phyloP scores from a whole-genome alignment of 148 eudicot genomes.

The Gaultheria prostrata region DNA sequence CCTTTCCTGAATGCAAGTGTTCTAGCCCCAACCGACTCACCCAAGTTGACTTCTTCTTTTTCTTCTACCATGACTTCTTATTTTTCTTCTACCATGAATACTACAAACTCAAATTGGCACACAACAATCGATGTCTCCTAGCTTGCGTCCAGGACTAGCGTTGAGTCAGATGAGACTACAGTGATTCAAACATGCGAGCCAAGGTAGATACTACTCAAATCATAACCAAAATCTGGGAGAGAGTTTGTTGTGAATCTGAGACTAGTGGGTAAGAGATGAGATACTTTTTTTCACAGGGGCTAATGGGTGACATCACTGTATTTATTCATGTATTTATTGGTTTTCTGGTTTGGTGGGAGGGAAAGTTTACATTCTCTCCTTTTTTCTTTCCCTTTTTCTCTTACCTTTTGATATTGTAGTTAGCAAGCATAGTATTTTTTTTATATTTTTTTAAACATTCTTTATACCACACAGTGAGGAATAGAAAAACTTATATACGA shows the following conservation, averaged over 20 bases:
- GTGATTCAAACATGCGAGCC: slow-evolving; percentile 8
- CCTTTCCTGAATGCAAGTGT: slow-evolving; percentile 18
- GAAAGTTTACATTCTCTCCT: not conserved
- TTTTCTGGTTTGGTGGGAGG: not conserved
- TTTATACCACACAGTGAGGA: not conserved
- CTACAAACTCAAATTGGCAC: slow-evolving; percentile 3
- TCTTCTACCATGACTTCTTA: not conserved
- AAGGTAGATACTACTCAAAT: not conserved
- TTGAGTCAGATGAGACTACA: not conserved
- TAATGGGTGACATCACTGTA: not conserved
- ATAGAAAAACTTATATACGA: not conserved
- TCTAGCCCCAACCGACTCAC: slow-evolving; percentile 3
- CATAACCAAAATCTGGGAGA: not conserved
- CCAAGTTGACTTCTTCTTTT: not conserved
- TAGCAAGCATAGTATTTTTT: not conserved
- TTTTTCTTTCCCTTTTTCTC: not conserved
- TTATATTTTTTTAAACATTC: not conserved
- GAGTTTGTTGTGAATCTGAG: not conserved
- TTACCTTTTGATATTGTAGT: not conserved
- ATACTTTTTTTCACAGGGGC: not conserved
- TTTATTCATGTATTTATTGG: not conserved
- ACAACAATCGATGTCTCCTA: slow-evolving; percentile 8
- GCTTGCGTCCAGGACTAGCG: not conserved
- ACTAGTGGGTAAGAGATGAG: not conserved
- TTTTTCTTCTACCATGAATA: not conserved